These are phyloP conservation scores for Ophiostoma tasmaniense DNA, from an alignment of 2,329 filamentous ascomycete species.

Conservation along the genomic window DNA sequence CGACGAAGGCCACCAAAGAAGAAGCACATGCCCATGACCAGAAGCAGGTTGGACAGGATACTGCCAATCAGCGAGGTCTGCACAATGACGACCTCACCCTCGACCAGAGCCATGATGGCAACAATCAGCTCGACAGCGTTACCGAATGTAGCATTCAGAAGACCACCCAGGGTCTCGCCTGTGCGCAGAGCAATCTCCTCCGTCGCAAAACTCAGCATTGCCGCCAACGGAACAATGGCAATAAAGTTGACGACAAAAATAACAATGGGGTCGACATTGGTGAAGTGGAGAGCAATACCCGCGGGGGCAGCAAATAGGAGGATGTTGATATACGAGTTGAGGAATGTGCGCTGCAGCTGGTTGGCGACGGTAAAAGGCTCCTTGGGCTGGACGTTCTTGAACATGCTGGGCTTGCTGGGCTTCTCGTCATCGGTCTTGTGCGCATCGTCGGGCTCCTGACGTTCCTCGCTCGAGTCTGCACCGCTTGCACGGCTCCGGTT, in stretches of 20 bases:
- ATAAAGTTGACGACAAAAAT: conserved; percentile 89
- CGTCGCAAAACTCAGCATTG: conserved; percentile 73
- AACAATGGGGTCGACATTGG: conserved; percentile 45
- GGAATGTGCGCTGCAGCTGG: conserved; percentile 64
- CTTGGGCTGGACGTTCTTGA: conserved; percentile 42
- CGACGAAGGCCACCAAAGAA: conserved; percentile 77
- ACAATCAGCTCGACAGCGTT: conserved; percentile 89
- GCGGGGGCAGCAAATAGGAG: conserved; percentile 69
- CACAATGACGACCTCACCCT: conserved; percentile 72
- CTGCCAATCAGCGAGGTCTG: conserved; percentile 88
- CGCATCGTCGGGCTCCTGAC: conserved; percentile 17
- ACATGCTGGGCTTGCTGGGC: conserved; percentile 31
- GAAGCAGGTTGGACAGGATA: conserved; percentile 81
- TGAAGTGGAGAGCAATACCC: conserved; percentile 62
- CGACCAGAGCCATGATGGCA: conserved; percentile 69
- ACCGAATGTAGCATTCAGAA: conserved; percentile 84
- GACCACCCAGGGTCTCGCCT: conserved; percentile 77
- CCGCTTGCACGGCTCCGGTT: conserved; percentile 25
- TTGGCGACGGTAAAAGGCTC: conserved; percentile 51
- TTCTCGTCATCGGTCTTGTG: conserved; percentile 33
- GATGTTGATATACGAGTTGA: conserved; percentile 82
- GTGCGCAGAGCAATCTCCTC: conserved; percentile 78
- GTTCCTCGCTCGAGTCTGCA: background rate
- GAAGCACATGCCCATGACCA: conserved; percentile 88
- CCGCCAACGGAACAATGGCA: conserved; percentile 80